Base-by-base conservation (phyloP, 306 rosid genomes). In the Purshia tridentata region DNA sequence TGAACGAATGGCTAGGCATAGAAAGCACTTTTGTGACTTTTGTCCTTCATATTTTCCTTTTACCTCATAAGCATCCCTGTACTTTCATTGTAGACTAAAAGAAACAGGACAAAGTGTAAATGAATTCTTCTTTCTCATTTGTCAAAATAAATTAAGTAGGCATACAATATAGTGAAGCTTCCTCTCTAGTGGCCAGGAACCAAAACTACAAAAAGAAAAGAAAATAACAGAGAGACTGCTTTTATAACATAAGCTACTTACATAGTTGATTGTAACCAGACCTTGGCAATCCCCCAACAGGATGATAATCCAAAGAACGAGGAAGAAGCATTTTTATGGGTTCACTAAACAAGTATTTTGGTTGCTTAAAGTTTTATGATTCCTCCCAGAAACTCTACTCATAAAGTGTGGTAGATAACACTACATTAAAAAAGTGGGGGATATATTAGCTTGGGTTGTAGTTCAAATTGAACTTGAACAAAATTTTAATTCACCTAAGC, bases 401-500 rank as follows among this genome's bases (percentile, higher is more conserved):
- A 16, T n/a, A 53, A 53, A 11, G 57, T 13, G 6, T 16, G 57
- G 58, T 23, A 53, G 58, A 53, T 16, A 13, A 18, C 18, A 6
- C 6, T 0, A 6, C 11, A 10, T n/a, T 16, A 53, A 53, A 18
- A 5, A 1, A 13, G 29, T 6, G 59, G 29, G 6, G 4, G 9
- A 54, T 54, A 20, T 11, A 54, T 54, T 29, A n/a, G 50, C 46
- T 29, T 35, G 7, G 9, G 57, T 58, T 29, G 13, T 67, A 4
- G 69, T 48, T 37, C 52, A 45, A 65, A 52, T 59, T 4, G 1
- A 16, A 74, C 23, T 51, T 75, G 66, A 54, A n/a, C 70, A 69
- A 53, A 39, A 39, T 14, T 69, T 10, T 11, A 18, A 19, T 16
- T 50, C 65, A 66, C 74, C 37, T 50, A 45, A 57, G 76, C 78